Evolutionary conservation across 1,139 yeast genomes (phyloP).

Genomic region (Hyphopichia khmerensis): DNA sequence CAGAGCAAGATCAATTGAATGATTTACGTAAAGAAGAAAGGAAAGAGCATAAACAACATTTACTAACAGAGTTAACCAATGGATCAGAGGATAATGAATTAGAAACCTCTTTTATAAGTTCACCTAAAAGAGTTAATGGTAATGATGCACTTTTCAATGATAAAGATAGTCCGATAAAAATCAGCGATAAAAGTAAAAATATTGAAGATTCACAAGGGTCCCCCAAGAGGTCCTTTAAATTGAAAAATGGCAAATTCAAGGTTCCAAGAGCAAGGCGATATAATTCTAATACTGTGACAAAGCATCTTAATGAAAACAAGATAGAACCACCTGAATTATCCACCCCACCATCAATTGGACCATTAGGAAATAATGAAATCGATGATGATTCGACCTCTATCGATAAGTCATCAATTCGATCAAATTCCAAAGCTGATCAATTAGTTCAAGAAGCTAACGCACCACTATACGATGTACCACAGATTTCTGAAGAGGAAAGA

Average conservation of each 20-base stretch:
- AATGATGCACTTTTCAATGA: constrained; percentile 36
- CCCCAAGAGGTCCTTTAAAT: constrained; percentile 28
- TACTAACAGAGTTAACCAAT: constrained; percentile 36
- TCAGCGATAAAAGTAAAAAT: constrained; percentile 4
- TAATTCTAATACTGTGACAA: constrained; percentile 27
- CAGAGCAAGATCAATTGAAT: constrained; percentile 31
- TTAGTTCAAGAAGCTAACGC: constrained; percentile 37
- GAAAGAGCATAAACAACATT: constrained; percentile 33
- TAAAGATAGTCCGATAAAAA: constrained; percentile 32
- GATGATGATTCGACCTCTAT: constrained; percentile 12
- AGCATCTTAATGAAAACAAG: constrained; percentile 23
- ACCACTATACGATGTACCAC: constrained; percentile 48
- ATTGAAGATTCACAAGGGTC: constrained; percentile 16
- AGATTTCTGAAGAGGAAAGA: constrained; percentile 16
- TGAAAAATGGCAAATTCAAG: constrained; percentile 26
- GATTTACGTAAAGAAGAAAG: constrained; percentile 36
- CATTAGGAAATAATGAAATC: constrained; percentile 29
- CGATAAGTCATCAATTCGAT: constrained; percentile 15
- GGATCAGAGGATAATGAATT: constrained; percentile 26
- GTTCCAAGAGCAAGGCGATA: constrained; percentile 47
- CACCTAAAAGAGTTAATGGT: constrained; percentile 18
- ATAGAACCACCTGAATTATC: not conserved
- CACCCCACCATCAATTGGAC: constrained; percentile 34
- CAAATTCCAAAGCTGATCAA: constrained; percentile 18
- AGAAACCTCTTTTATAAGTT: constrained; percentile 19